phyloP scores from a whole-genome alignment of 176 grass and related monocot genomes.

The Bonia amplexicaulis region DNA sequence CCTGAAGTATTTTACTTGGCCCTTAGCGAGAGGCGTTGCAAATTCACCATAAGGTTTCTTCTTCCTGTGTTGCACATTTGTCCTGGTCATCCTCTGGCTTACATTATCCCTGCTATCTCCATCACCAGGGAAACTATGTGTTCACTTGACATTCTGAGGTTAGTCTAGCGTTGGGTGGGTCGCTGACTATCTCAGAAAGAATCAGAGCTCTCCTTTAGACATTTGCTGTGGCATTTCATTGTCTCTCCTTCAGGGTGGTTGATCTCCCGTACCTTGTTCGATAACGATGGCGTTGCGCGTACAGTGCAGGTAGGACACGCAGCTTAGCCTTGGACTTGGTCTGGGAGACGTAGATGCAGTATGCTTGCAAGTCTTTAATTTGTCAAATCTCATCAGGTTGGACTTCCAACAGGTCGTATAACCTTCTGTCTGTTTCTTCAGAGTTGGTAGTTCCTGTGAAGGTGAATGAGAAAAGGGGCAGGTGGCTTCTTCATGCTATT shows the following conservation, averaged over 20 bases:
- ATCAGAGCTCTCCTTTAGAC: background rate
- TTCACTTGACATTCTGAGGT: conserved; percentile 19
- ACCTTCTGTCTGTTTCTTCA: background rate
- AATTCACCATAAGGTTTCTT: background rate
- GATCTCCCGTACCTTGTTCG: conserved; percentile 13
- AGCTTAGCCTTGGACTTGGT: conserved; percentile 9
- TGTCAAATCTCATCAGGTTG: background rate
- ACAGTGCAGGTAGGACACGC: background rate
- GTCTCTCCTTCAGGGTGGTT: conserved; percentile 27
- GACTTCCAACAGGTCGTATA: background rate
- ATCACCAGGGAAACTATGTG: background rate
- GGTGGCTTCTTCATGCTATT: background rate
- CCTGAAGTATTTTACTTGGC: background rate
- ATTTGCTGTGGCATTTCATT: conserved; percentile 6
- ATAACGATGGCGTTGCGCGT: conserved; percentile 10
- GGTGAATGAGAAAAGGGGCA: background rate
- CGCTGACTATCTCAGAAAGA: conserved; percentile 12
- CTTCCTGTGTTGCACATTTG: background rate
- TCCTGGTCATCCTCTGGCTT: background rate
- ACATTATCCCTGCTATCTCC: background rate
- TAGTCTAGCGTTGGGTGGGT: conserved; percentile 32
- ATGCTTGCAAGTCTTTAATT: background rate
- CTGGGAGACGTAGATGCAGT: background rate
- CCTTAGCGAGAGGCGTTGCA: background rate
- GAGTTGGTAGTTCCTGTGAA: conserved; percentile 10